Percentiles rank a stretch among this genome's conserved stretches.
These are phyloP conservation scores for Microsporum audouinii DNA, from an alignment of 2,329 filamentous ascomycete species.

Conservation along the genomic window DNA sequence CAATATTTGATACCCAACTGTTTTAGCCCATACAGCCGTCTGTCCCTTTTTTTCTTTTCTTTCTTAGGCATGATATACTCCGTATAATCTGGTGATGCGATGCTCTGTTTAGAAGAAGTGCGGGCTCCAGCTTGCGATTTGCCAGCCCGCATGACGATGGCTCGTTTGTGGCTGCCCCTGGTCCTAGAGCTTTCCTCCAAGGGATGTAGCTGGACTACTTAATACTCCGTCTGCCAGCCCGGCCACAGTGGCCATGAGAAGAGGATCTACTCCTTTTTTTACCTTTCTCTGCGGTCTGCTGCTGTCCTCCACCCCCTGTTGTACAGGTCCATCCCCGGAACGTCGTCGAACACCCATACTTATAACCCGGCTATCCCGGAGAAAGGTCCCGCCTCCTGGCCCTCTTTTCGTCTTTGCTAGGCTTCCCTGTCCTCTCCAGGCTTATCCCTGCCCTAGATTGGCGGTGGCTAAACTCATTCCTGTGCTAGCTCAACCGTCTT, in stretches of 20 bases:
- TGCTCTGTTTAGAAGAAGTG: not conserved
- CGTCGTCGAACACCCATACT: not conserved
- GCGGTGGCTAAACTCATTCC: conserved; percentile 1
- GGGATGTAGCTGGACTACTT: not conserved
- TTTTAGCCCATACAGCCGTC: conserved; percentile 1
- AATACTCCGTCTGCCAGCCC: not conserved
- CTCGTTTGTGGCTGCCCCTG: not conserved
- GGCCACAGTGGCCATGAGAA: not conserved
- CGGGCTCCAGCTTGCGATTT: not conserved
- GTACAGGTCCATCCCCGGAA: conserved; percentile 1
- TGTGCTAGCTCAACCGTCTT: conserved; percentile 2
- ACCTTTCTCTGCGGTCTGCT: not conserved
- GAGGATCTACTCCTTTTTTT: not conserved
- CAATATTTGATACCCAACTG: conserved; percentile 4
- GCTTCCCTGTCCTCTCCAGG: not conserved
- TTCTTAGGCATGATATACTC: not conserved
- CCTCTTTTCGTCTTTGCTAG: not conserved
- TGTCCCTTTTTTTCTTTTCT: not conserved
- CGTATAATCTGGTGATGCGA: not conserved
- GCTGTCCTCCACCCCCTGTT: not conserved
- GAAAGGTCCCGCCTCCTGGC: not conserved
- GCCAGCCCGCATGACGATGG: not conserved
- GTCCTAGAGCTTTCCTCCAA: not conserved
- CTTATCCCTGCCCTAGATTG: conserved; percentile 4
- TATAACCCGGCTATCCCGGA: conserved; percentile 1